Evolutionary conservation across 148 eudicot genomes (phyloP).

Genomic region (Dysphania ambrosioides): DNA sequence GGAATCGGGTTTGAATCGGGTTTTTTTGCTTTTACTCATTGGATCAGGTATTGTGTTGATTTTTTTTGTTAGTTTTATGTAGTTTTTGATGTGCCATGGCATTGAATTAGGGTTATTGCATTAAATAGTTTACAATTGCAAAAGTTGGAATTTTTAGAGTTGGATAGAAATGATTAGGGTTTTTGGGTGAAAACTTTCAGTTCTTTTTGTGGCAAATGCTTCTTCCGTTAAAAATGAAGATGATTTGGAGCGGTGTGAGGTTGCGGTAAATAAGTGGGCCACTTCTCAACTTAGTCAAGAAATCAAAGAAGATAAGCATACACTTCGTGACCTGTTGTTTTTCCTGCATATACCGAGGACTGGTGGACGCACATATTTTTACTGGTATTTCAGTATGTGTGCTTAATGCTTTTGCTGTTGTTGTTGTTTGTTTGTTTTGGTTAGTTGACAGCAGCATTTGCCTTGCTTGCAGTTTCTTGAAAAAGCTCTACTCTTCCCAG

Average conservation of each 20-base stretch:
- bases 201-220: constrained; percentile 25
- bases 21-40: constrained; percentile 13
- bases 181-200: constrained; percentile 18
- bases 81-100: too few species aligned
- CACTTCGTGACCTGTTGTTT: constrained; percentile 65
- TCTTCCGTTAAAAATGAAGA: constrained; percentile 36
- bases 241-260: constrained; percentile 55
- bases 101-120: too few species aligned
- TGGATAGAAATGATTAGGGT: too few species aligned
- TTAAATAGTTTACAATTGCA: too few species aligned
- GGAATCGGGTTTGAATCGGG: constrained; percentile 12
- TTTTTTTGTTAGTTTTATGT: too few species aligned
- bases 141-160: too few species aligned
- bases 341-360: constrained; percentile 94
- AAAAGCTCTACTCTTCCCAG: constrained; percentile 63
- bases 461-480: constrained; percentile 63
- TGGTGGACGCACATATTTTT: constrained; percentile 84
- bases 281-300: constrained; percentile 51
- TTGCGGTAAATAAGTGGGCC: constrained; percentile 68
- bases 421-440: background rate
- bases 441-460: constrained; percentile 6
- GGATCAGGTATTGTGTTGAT: constrained; percentile 21
- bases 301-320: constrained; percentile 57
- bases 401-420: background rate
- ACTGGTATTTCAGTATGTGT: constrained; percentile 49